These are phyloP conservation scores for Cenococcum geophilum DNA, from an alignment of 495 filamentous ascomycete species.

Conservation along the genomic window DNA sequence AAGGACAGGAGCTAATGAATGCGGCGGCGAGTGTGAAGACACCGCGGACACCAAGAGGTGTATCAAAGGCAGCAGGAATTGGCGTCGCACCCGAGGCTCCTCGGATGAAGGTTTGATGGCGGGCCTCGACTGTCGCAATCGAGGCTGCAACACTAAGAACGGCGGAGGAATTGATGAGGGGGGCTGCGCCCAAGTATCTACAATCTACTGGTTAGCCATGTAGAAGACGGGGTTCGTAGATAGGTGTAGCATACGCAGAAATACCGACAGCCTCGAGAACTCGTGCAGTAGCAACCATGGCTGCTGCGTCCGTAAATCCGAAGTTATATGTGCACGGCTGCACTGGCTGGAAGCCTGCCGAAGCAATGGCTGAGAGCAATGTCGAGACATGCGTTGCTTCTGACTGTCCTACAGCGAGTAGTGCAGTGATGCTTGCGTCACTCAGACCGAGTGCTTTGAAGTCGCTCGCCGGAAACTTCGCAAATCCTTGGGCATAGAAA, in stretches of 20 bases:
- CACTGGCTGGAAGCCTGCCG: slow-evolving; percentile 51
- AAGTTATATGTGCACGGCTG: slow-evolving; percentile 59
- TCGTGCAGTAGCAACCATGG: slow-evolving; percentile 55
- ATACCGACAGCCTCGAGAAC: slow-evolving; percentile 59
- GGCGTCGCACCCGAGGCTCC: slow-evolving; percentile 43
- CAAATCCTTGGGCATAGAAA: slow-evolving; percentile 58
- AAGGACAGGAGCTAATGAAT: slow-evolving; percentile 57
- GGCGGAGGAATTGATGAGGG: slow-evolving; percentile 47
- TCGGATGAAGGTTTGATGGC: slow-evolving; percentile 58
- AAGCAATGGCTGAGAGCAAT: slow-evolving; percentile 49
- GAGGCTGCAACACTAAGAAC: slow-evolving; percentile 53
- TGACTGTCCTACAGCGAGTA: slow-evolving; percentile 48
- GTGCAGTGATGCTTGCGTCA: slow-evolving; percentile 44
- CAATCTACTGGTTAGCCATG: slow-evolving; percentile 34
- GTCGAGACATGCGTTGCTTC: slow-evolving; percentile 54
- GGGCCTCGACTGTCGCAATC: slow-evolving; percentile 56
- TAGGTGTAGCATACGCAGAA: slow-evolving; percentile 41
- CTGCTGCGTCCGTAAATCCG: slow-evolving; percentile 51
- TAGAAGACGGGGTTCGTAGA: not conserved
- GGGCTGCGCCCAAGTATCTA: slow-evolving; percentile 48
- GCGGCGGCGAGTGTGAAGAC: slow-evolving; percentile 60
- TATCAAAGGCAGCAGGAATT: slow-evolving; percentile 56
- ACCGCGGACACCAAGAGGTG: slow-evolving; percentile 49
- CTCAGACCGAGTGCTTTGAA: slow-evolving; percentile 52
- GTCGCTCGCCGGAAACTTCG: slow-evolving; percentile 53